Percentiles rank a stretch among this genome's conserved stretches.
Evolutionary conservation across 257 asterid species (phyloP).

Genomic region (Primulina tabacum): DNA sequence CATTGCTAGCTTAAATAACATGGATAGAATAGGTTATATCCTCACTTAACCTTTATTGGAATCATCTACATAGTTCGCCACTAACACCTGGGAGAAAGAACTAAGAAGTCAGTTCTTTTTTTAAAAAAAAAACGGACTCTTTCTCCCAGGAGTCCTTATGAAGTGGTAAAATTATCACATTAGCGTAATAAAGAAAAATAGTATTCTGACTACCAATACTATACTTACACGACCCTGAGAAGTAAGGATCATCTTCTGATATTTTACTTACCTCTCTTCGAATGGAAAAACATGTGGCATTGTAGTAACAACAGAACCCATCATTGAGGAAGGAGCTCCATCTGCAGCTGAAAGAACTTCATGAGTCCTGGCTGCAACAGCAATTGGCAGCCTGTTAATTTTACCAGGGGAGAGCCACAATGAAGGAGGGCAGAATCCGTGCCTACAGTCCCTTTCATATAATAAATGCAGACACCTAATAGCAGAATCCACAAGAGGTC

Average conservation of each 20-base stretch:
- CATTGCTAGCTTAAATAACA: no score
- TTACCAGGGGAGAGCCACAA: slow-evolving; percentile 97
- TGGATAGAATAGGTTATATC: no score
- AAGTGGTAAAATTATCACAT: no score
- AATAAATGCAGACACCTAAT: slow-evolving; percentile 86
- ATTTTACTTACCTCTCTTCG: slow-evolving; percentile 72
- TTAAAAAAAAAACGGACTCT: no score
- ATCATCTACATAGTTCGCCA: no score
- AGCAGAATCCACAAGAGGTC: slow-evolving; percentile 70
- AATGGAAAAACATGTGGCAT: slow-evolving; percentile 93
- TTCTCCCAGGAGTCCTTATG: no score
- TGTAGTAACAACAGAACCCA: slow-evolving; percentile 71
- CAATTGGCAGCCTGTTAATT: slow-evolving; percentile 78
- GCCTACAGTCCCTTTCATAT: slow-evolving; percentile 94
- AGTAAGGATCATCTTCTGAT: slow-evolving; percentile 15
- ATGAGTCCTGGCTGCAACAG: slow-evolving; percentile 92
- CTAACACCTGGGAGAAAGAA: no score
- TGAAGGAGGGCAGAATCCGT: slow-evolving; percentile 77
- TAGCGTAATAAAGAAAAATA: no score
- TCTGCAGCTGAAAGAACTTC: slow-evolving; percentile 56
- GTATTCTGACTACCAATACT: not conserved
- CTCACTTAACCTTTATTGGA: no score
- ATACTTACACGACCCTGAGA: not conserved
- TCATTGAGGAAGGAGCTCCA: slow-evolving; percentile 44
- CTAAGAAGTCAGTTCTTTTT: no score